Base-by-base conservation (phyloP, 345 rosid genomes). In the Tarenaya hassleriana region DNA sequence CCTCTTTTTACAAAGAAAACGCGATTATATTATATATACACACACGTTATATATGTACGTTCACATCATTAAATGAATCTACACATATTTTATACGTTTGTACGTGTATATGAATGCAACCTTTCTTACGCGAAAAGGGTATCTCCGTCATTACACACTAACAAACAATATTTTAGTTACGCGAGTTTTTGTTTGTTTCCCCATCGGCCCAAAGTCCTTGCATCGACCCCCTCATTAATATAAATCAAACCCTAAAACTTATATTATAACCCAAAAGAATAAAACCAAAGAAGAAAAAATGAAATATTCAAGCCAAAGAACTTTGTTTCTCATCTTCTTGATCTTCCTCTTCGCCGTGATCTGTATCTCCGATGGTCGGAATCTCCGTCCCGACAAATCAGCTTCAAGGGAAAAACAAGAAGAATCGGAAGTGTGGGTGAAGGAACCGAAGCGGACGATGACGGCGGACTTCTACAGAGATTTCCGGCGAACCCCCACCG, bases 301-400 rank as follows among this genome's bases (percentile, higher is more conserved):
- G 69, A 65, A 45, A 14, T 7, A 12, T 52, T 45, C 48, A 54
- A 65, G 42, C 64, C 18, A 33, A 39, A 45, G 54, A 32, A 12
- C 51, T 37, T 18, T 16, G 37, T 45, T 58, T 58, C 5, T 46
- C 39, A 46, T 65, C 55, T 0, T 51, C 47, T 4, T 52, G 38
- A 45, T 51, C 44, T 46, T 51, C 5, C 7, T 58, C 12, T 16
- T 58, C 20, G 16, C 60, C 21, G 64, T 53, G 9, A 0, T 51
- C 12, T 24, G 6, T 10, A 21, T 43, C 10, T 44, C 10, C 12
- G 69, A 11, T 17, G 11, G 16, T 31, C 69, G 69, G 3, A 45
- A 37, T 41, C 5, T 65, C 15, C 18, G 41, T 43, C 18, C 16
- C 8, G 8, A 24, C 5, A 5, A 24, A 24, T 5, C 35, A 17